Evolutionary conservation across 768 basidiomycete species (phyloP).

Genomic region (Leucogyrophana mollusca): DNA sequence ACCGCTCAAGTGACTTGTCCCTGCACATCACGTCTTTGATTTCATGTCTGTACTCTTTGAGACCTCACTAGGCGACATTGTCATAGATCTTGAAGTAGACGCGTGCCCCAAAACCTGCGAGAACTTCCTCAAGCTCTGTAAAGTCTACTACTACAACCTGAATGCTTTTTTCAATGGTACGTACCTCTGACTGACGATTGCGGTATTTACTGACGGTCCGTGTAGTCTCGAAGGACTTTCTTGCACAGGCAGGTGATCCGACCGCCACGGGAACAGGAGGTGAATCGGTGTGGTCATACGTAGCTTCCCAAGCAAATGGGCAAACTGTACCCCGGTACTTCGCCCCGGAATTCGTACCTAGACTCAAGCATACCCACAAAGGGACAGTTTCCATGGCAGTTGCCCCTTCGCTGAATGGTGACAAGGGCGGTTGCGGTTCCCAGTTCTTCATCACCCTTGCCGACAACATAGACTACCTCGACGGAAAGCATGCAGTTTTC

Average conservation of each 20-base stretch:
- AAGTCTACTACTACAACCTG: constrained; percentile 94
- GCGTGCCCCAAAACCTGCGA: constrained; percentile 87
- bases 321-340: constrained; percentile 70
- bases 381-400: constrained; percentile 99
- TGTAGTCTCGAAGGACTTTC: constrained; percentile 93
- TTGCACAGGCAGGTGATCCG: constrained; percentile 96
- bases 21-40: not conserved
- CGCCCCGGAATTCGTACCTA: constrained; percentile 75
- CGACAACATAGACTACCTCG: constrained; percentile 91
- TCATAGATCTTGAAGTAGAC: constrained; percentile 93
- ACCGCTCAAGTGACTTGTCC: not conserved
- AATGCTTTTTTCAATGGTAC: constrained; percentile 98
- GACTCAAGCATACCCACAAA: constrained; percentile 77
- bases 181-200: constrained; percentile 23
- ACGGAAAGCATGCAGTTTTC: constrained; percentile 92
- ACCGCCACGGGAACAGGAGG: constrained; percentile 94
- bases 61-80: constrained; percentile 95
- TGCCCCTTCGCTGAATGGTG: constrained; percentile 71
- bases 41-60: constrained; percentile 94
- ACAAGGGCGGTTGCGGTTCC: constrained; percentile 81
- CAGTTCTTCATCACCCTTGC: constrained; percentile 96
- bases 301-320: constrained; percentile 45
- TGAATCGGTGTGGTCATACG: constrained; percentile 81
- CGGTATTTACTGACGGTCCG: not conserved
- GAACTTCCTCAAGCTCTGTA: constrained; percentile 98